These are phyloP conservation scores for Zoysia pacifica DNA, from an alignment of 176 grass and related monocot species.

Conservation along the genomic window DNA sequence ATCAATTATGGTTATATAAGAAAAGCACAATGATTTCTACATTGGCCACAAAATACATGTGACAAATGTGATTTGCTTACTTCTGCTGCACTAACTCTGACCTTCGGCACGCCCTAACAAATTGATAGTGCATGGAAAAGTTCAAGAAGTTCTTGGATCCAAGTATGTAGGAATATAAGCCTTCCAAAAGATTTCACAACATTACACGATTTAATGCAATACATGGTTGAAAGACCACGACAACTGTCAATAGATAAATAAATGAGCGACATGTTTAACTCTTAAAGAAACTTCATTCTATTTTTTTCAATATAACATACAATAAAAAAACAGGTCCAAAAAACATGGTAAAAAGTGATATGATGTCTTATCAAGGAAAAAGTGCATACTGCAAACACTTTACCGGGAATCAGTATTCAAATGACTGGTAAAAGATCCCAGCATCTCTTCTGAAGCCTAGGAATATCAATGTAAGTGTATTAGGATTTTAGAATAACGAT, in stretches of 20 bases:
- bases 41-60: too few relatives aligned
- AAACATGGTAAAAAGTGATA: neutral
- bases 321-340: neutral
- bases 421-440: neutral
- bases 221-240: neutral
- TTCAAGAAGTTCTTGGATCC: too few relatives aligned
- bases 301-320: neutral
- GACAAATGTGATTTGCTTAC: too few relatives aligned
- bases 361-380: neutral
- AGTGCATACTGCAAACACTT: neutral
- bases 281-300: neutral
- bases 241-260: neutral
- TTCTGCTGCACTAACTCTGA: neutral
- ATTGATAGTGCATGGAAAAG: too few relatives aligned
- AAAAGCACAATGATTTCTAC: neutral
- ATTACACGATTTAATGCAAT: neutral
- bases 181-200: neutral
- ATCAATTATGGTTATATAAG: neutral
- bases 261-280: neutral
- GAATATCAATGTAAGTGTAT: neutral
- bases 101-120: too few relatives aligned
- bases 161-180: too few relatives aligned
- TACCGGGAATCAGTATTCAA: neutral
- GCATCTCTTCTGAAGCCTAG: neutral
- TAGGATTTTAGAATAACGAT: neutral